Evolutionary conservation across 2,329 filamentous ascomycete species (phyloP).

Genomic region (Amphichorda felina): DNA sequence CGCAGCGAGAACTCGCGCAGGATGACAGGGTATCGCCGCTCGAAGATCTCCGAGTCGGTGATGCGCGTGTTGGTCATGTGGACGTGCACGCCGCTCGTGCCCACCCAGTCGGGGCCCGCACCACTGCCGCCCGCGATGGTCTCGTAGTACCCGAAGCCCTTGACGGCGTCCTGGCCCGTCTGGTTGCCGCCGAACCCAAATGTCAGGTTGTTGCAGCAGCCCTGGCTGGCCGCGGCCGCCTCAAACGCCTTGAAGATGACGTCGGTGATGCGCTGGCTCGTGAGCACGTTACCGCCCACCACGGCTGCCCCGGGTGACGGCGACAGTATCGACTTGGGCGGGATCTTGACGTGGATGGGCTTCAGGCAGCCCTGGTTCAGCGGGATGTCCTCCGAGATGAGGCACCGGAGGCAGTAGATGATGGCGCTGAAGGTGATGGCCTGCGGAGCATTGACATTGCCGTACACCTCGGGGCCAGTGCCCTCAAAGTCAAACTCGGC

Average conservation of each 20-base stretch:
- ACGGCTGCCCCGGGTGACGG: slow-evolving; percentile 69
- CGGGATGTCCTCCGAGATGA: slow-evolving; percentile 73
- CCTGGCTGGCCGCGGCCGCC: slow-evolving; percentile 68
- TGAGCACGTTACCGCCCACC: slow-evolving; percentile 65
- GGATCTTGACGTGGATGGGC: slow-evolving; percentile 64
- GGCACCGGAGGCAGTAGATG: slow-evolving; percentile 71
- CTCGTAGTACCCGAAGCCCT: slow-evolving; percentile 42
- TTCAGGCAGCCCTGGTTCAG: slow-evolving; percentile 74
- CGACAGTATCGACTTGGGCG: slow-evolving; percentile 59
- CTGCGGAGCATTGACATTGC: slow-evolving; percentile 70
- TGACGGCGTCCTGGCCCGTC: slow-evolving; percentile 20
- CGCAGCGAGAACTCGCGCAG: slow-evolving; percentile 59
- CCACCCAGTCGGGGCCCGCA: slow-evolving; percentile 45
- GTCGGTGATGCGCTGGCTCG: slow-evolving; percentile 30
- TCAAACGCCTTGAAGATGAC: slow-evolving; percentile 57
- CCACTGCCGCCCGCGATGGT: slow-evolving; percentile 55
- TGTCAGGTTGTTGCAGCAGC: slow-evolving; percentile 74
- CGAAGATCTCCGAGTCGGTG: slow-evolving; percentile 37
- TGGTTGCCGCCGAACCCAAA: slow-evolving; percentile 56
- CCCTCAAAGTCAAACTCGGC: slow-evolving; percentile 72
- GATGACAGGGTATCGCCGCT: slow-evolving; percentile 54
- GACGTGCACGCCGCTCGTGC: slow-evolving; percentile 29
- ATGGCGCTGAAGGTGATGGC: slow-evolving; percentile 80
- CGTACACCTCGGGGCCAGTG: slow-evolving; percentile 70
- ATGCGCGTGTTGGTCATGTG: slow-evolving; percentile 73